Evolutionary conservation across 305 asterid genomes (phyloP).

Genomic region (Plantago lanceolata): DNA sequence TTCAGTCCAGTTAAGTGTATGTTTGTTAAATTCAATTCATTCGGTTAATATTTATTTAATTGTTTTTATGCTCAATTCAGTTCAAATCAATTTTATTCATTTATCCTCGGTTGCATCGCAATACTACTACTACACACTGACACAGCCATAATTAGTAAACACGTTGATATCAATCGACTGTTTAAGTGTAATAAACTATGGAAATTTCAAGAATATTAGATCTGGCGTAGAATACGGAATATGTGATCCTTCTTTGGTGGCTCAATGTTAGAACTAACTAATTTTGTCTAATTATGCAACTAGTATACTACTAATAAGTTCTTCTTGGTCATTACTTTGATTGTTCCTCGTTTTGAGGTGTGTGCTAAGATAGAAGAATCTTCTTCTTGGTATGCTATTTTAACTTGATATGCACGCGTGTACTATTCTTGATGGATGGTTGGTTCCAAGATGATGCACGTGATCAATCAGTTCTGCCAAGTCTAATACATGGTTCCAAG

Average conservation of each 20-base stretch:
- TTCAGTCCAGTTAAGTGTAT: too few relatives aligned
- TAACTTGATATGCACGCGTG: background rate
- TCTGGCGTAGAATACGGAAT: background rate
- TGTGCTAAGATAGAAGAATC: background rate
- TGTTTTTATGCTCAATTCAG: too few relatives aligned
- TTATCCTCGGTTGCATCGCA: too few relatives aligned
- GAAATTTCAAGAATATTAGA: background rate
- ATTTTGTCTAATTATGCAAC: background rate
- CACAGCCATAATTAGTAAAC: too few relatives aligned
- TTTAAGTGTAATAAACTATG: background rate
- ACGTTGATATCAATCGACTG: too few relatives aligned
- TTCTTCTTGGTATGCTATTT: background rate
- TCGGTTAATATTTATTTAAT: too few relatives aligned
- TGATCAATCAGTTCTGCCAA: background rate
- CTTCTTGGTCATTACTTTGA: too few relatives aligned
- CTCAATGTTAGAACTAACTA: background rate
- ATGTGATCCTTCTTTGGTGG: background rate
- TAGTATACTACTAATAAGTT: too few relatives aligned
- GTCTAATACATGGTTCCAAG: background rate
- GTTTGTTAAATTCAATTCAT: too few relatives aligned
- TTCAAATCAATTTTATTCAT: too few relatives aligned
- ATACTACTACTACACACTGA: too few relatives aligned
- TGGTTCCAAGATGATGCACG: background rate
- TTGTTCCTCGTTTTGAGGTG: too few relatives aligned
- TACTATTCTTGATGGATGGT: background rate